These are phyloP conservation scores for Fusarium subglutinans DNA, from an alignment of 2,329 filamentous ascomycete species.

Conservation along the genomic window DNA sequence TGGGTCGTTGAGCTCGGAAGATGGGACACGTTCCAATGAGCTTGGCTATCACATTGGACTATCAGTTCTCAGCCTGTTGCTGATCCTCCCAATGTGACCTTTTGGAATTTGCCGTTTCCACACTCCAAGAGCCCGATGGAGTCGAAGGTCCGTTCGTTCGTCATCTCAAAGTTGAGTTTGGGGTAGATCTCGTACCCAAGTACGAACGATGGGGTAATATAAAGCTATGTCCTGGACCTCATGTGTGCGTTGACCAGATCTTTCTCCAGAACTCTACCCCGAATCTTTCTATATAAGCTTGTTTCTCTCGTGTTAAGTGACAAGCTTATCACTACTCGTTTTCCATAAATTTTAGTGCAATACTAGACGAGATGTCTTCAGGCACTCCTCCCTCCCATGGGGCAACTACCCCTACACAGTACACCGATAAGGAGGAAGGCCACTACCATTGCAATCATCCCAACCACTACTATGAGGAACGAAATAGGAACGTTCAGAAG, in stretches of 20 bases:
- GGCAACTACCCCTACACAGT: slow-evolving; percentile 40
- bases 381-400: slow-evolving; percentile 33
- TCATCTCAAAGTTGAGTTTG: slow-evolving; percentile 25
- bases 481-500: slow-evolving; percentile 14
- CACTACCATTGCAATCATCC: slow-evolving; percentile 27
- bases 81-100: slow-evolving; percentile 10
- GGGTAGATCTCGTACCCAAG: slow-evolving; percentile 12
- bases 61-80: slow-evolving; percentile 13
- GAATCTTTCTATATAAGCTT: neutral
- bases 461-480: slow-evolving; percentile 24
- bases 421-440: slow-evolving; percentile 33
- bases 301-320: neutral
- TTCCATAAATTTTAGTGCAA: neutral
- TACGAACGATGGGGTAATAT: slow-evolving; percentile 14
- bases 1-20: slow-evolving; percentile 22
- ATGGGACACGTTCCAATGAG: neutral
- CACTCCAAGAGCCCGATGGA: slow-evolving; percentile 4
- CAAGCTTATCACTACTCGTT: neutral
- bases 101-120: slow-evolving; percentile 10
- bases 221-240: slow-evolving; percentile 15
- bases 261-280: slow-evolving; percentile 1
- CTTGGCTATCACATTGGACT: neutral
- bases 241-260: slow-evolving; percentile 1
- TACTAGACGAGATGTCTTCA: slow-evolving; percentile 31
- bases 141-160: slow-evolving; percentile 12